Evolutionary conservation across 2,329 filamentous ascomycete genomes (phyloP), one percentile per base, ranked within the genome.

Genomic region (Herpotrichia juniperi): DNA sequence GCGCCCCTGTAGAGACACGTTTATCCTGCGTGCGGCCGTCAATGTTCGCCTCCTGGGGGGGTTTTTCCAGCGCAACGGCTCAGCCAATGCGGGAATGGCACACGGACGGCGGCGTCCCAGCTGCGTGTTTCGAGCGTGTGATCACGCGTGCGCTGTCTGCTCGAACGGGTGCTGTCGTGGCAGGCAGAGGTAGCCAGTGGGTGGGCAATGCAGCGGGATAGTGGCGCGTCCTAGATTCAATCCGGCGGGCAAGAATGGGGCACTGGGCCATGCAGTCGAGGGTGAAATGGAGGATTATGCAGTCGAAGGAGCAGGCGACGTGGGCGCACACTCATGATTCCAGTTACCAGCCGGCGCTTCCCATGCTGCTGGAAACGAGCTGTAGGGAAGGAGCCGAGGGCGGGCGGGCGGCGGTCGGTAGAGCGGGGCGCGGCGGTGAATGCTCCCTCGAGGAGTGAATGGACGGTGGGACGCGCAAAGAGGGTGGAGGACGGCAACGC

Each of bases 101-200:
- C 63, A 66, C 66, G 64, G 66, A 57, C 61, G 58, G 66, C 54
- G 63, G 59, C 65, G 68, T 71, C 68, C 71, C 71, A 74, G 69
- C 67, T 67, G 68, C 61, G 67, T 71, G 72, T 74, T 73, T 74
- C 59, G 64, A 64, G 62, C 65, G 58, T 65, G 68, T 68, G 66
- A 72, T 74, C 71, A 75, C 69, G 72, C 72, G 72, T 74, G 71
- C 61, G 66, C 51, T 69, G 67, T 66, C 68, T 68, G 65, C 57
- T 67, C 58, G 61, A 64, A 67, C 58, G 63, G 65, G 61, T 46
- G 61, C 69, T 73, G 71, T 58, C 26, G 72, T 74, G 67, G 51
- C 63, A 74, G 71, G 42, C 42, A 49, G 57, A 54, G 54, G 60
- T 53, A 31, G 63, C 62, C 64, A 68, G 65, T 69, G 66, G 54